Evolutionary conservation across 129 eudicot species (phyloP).

Genomic region (Tagetes patula): DNA sequence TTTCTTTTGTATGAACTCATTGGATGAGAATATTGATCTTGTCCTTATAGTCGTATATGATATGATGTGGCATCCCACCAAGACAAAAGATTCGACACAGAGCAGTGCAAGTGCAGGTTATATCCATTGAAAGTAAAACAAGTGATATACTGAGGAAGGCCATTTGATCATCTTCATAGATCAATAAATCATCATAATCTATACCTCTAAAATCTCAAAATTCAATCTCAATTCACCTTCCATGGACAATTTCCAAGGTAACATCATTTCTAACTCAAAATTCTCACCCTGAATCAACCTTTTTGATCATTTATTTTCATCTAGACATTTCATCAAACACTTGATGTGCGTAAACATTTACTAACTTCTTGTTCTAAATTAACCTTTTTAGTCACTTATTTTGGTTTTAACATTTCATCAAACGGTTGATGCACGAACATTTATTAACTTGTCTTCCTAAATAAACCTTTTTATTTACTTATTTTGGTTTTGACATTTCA

Average conservation of each 20-base stretch:
- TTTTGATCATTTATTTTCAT: too few species aligned
- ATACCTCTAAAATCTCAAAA: not conserved
- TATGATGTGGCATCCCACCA: slow-evolving; percentile 18
- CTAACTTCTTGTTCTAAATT: not conserved
- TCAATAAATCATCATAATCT: too few species aligned
- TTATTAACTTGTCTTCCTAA: not conserved
- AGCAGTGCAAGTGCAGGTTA: slow-evolving; percentile 23
- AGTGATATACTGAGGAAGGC: slow-evolving; percentile 19
- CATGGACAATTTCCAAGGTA: slow-evolving; percentile 53
- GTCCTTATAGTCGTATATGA: not conserved
- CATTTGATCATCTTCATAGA: slow-evolving; percentile 21
- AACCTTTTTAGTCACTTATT: too few species aligned
- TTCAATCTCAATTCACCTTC: slow-evolving; percentile 2
- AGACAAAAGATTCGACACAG: slow-evolving; percentile 8
- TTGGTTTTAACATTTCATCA: too few species aligned
- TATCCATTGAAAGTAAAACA: not conserved
- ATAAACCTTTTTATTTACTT: not conserved
- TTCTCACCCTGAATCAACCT: not conserved
- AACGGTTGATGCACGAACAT: not conserved
- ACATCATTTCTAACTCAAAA: not conserved
- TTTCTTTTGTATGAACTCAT: not conserved
- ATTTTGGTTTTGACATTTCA: slow-evolving; percentile 21
- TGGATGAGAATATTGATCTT: not conserved
- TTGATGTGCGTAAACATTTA: not conserved
- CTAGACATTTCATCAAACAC: too few species aligned